Evolutionary conservation across 148 eudicot species (phyloP), one percentile per base, ranked within the genome.

Genomic region (Salicornia ramosissima): DNA sequence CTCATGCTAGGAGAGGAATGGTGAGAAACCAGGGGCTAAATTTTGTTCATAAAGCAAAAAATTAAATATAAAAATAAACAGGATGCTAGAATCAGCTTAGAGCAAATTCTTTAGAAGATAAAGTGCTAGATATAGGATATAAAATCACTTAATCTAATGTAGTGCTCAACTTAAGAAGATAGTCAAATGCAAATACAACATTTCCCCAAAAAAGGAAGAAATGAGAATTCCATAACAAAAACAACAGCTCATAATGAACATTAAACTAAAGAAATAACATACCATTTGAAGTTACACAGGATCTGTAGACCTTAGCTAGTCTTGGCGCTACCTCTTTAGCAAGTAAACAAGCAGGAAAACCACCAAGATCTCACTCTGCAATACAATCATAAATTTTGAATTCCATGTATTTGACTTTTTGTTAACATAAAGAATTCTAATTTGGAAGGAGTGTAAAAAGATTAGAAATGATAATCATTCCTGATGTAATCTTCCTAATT

Each of bases 291-390:
- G 87, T 79, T 81, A 93, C 72, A 80, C 76, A 60, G 89, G 88
- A 69, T 90, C 96, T 34, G 98, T 90, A 67, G 98, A 93, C 82
- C 98, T 84, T 71, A 93, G n/a, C n/a, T n/a, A n/a, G 71, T 78
- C 46, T 87, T 29, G 88, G 79, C 74, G 89, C 78, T 46, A 97
- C 96, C 73, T 90, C 87, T 76, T 79, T 79, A 50, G 84, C 74
- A 54, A 93, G 97, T 83, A 93, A 73, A 96, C 98, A 93, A 49
- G 98, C 83, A 72, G 98, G 98, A 76, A 90, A 90, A 70, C 98
- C 98, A 55, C 98, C 98, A 45, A 93, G 76, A 86, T 93, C 98
- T 96, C 98, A 93, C 83, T 93, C 98, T 93, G 88, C 79, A 82
- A 69, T 29, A 69, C 63, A n/a, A n/a, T 29, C 26, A 63, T 43